These are phyloP conservation scores for Neurospora tetrasperma DNA, from an alignment of 495 filamentous ascomycete genomes.

Conservation along the genomic window DNA sequence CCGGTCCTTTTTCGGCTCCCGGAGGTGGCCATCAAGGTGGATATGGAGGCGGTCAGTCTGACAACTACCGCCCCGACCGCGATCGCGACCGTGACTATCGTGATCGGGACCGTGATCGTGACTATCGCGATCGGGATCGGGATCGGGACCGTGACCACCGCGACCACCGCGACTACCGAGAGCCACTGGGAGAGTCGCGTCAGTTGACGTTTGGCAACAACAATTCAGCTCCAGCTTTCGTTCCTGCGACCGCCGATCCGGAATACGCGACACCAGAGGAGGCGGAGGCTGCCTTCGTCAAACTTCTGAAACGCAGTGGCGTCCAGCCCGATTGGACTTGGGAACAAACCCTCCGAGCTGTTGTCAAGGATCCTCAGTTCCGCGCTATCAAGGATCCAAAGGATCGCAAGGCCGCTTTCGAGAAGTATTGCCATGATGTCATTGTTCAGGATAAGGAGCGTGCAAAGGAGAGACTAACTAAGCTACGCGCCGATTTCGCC, in stretches of 20 bases:
- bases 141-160: constrained; percentile 16
- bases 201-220: constrained; percentile 61
- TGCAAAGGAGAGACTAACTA: constrained; percentile 87
- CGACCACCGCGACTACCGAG: constrained; percentile 31
- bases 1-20: constrained; percentile 58
- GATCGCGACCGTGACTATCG: constrained; percentile 5
- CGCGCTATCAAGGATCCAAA: constrained; percentile 88
- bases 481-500: constrained; percentile 86
- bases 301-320: constrained; percentile 73
- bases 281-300: constrained; percentile 88
- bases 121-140: constrained; percentile 11
- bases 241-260: constrained; percentile 59
- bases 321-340: constrained; percentile 88
- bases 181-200: constrained; percentile 53
- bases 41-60: constrained; percentile 20
- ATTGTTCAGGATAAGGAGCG: constrained; percentile 88
- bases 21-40: constrained; percentile 40
- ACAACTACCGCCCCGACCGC: constrained; percentile 25
- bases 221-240: constrained; percentile 50
- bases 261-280: constrained; percentile 81
- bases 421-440: constrained; percentile 89
- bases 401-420: constrained; percentile 84
- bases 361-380: constrained; percentile 91
- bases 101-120: constrained; percentile 4
- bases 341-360: constrained; percentile 78